Conservation (phyloP, 805 yeast species). For the Starmerella powellii region DNA sequence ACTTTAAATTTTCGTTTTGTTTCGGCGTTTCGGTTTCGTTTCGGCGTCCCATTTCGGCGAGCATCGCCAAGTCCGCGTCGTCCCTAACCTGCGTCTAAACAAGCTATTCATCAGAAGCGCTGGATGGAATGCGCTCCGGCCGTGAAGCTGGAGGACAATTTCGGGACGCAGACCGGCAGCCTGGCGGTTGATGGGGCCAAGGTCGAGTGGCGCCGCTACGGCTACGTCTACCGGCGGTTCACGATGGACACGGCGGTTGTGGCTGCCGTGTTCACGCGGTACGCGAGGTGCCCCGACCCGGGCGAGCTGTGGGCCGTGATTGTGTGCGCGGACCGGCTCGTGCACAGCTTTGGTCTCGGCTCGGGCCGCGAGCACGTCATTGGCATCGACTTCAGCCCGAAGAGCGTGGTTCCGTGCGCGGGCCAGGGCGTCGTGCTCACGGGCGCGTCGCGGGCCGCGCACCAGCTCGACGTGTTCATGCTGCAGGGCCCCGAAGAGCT, state of each 20-base stretch:
- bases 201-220: constrained; percentile 11
- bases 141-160: not conserved
- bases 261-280: constrained; percentile 11
- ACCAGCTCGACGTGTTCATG: not conserved
- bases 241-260: constrained; percentile 7
- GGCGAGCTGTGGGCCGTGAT: constrained; percentile 14
- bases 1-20: no score
- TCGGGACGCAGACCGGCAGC: constrained; percentile 3
- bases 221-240: constrained; percentile 6
- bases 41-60: no score
- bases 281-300: not conserved
- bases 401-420: constrained; percentile 4
- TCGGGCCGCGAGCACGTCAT: constrained; percentile 7
- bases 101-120: no score
- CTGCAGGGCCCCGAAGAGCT: constrained; percentile 15
- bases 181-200: not conserved
- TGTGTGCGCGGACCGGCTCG: constrained; percentile 9
- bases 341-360: constrained; percentile 10
- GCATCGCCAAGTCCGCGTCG: no score
- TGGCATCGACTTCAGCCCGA: constrained; percentile 11
- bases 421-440: constrained; percentile 13
- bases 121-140: constrained; percentile 13
- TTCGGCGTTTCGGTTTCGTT: no score
- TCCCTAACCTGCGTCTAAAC: no score
- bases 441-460: not conserved